Evolutionary conservation across 2,329 filamentous ascomycete species (phyloP), one percentile per base, ranked within the genome.

Genomic region (Orbilia blumenaviensis): DNA sequence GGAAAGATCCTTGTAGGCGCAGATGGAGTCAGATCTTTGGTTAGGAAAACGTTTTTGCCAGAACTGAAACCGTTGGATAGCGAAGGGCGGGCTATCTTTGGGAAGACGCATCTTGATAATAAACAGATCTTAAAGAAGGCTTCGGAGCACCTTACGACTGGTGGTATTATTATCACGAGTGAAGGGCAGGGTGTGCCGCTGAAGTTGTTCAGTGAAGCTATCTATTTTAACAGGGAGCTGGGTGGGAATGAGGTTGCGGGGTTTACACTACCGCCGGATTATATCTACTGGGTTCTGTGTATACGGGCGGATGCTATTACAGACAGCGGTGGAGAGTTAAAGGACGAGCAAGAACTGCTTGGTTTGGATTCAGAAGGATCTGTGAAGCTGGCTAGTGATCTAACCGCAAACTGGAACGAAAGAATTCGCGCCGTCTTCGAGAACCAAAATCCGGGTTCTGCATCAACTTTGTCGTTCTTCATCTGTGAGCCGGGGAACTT

Each of bases 201-300:
- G 14, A 68, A 48, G 25, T 34, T 68, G 18, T 68, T 68, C 50
- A 44, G 27, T 10, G 66, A 68, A 8, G 60, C 44, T 12, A 68
- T 68, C 10, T 54, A 52, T 3, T 68, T 68, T 42, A 68, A 48
- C 7, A 38, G 66, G 4, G 66, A 23, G 3, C 23, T 29, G 21
- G 66, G 50, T 5, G 66, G 12, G 10, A n/a, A 60, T 5, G 66
- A 12, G 10, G 23, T 41, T 2, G 60, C 50, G 3, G 66, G 54
- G 14, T 60, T 61, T 42, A 10, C 16, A 2, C 21, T 68, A 9
- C 66, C 54, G n/a, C 66, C 52, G 6, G 66, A 68, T 50, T 68
- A 68, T 42, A 41, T 68, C 9, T 68, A 68, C 41, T 68, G 66
- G 66, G 66, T 68, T 16, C 34, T 68, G 6, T 38, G 38, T n/a